Evolutionary conservation across 1,139 yeast genomes (phyloP), one percentile per base, ranked within the genome.

Genomic region (Geotrichum reessii): DNA sequence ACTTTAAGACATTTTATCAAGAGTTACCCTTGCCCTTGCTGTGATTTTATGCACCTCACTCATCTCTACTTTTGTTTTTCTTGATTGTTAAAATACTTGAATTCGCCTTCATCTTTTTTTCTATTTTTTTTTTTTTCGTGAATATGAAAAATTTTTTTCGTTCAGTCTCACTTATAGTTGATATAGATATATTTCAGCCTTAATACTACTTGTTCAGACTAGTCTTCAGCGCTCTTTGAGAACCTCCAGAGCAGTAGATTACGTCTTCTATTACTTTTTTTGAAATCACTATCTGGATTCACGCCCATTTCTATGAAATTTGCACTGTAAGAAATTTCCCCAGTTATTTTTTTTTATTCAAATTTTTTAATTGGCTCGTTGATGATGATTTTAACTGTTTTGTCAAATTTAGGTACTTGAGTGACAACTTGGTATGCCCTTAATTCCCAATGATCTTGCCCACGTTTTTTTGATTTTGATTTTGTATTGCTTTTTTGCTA

Each of bases 401-500:
- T n/a, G 14, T 14, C 6, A 2, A 8, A 11, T 64, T 28, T 58
- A 71, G 74, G 27, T 71, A 69, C 53, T 63, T 73, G 37, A 62
- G 67, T 25, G 76, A 73, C 54, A 71, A 71, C 53, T 63, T 73
- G 62, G 76, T 73, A 56, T 22, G 71, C 14, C 33, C 33, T 37
- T 37, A 19, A 37, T n/a, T 12, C 7, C 44, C 50, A 37, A 19
- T 5, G n/a, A 9, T n/a, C 37, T 31, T 5, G 9, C 47, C 17
- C 14, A 9, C 33, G 27, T 52, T 37, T n/a, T 22, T 27, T 24
- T 3, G n/a, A 19, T 11, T 37, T 37, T n/a, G 7, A 37, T 9
- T 31, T 17, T 17, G 11, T 12, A 8, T 25, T 28, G 14, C 17
- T 19, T 37, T 9, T 44, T 58, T 58, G 52, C 50, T n/a, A 52